These are phyloP conservation scores for Hymenoscyphus infarciens DNA, from an alignment of 2,329 filamentous ascomycete species.

Conservation along the genomic window DNA sequence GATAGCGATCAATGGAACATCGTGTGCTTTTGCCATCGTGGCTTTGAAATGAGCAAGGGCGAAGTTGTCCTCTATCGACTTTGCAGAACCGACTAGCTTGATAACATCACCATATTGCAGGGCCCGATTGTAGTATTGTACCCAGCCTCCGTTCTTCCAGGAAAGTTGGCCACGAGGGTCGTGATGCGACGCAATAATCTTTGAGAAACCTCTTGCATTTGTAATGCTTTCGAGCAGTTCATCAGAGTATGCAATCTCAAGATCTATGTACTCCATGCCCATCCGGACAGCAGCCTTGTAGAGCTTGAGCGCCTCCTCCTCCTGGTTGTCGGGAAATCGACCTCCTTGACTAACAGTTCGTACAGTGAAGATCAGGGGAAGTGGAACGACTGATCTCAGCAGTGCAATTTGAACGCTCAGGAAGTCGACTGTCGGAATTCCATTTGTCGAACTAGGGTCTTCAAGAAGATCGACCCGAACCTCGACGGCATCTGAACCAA, in stretches of 20 bases:
- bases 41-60: conserved; percentile 77
- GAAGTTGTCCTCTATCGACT: conserved; percentile 78
- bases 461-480: conserved; percentile 86
- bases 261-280: conserved; percentile 87
- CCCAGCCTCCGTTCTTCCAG: conserved; percentile 93
- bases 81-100: conserved; percentile 85
- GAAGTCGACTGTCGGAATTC: conserved; percentile 66
- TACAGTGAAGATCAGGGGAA: conserved; percentile 90
- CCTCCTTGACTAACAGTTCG: conserved; percentile 84
- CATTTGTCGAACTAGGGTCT: conserved; percentile 54
- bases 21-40: conserved; percentile 68
- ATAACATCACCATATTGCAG: conserved; percentile 88
- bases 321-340: conserved; percentile 73
- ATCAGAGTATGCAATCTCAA: conserved; percentile 84
- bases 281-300: conserved; percentile 77
- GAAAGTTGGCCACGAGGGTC: conserved; percentile 75
- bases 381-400: conserved; percentile 65
- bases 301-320: conserved; percentile 67
- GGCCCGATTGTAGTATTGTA: conserved; percentile 83
- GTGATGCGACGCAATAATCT: conserved; percentile 93
- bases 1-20: conserved; percentile 84
- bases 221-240: conserved; percentile 67
- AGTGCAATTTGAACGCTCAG: conserved; percentile 78
- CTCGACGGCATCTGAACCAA: conserved; percentile 91
- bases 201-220: conserved; percentile 64